These are phyloP conservation scores for Sugiyamaella marilandica DNA, from an alignment of 805 yeast species.

Conservation along the genomic window DNA sequence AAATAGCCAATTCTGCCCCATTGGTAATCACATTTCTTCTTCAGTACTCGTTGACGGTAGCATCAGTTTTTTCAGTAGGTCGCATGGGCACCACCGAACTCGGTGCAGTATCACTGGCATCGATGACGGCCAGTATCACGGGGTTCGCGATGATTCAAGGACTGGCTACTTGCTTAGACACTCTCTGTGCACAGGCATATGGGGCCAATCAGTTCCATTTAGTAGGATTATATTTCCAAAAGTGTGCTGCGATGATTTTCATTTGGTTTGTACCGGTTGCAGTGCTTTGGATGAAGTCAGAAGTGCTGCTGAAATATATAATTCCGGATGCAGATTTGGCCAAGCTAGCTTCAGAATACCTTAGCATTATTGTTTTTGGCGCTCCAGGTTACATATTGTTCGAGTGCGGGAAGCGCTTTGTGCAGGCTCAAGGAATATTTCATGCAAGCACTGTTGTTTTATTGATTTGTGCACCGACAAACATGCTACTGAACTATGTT, in stretches of 20 bases:
- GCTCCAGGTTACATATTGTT: conserved; percentile 75
- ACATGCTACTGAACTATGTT: conserved; percentile 59
- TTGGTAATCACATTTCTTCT: conserved; percentile 64
- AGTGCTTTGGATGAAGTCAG: conserved; percentile 59
- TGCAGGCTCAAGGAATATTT: conserved; percentile 84
- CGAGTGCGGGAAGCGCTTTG: conserved; percentile 74
- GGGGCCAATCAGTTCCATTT: conserved; percentile 66
- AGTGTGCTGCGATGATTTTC: conserved; percentile 61
- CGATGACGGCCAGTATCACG: conserved; percentile 79
- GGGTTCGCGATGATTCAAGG: conserved; percentile 75
- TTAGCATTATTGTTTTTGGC: conserved; percentile 58
- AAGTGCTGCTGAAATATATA: conserved; percentile 37
- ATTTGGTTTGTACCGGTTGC: conserved; percentile 46
- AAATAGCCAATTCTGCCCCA: conserved; percentile 41
- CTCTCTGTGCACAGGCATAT: conserved; percentile 79
- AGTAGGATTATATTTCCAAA: conserved; percentile 71
- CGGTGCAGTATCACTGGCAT: conserved; percentile 78
- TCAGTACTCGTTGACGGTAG: conserved; percentile 68
- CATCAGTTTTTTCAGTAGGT: conserved; percentile 76
- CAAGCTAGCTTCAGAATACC: conserved; percentile 49
- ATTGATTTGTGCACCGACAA: conserved; percentile 64
- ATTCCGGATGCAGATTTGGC: conserved; percentile 53
- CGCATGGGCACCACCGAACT: conserved; percentile 73
- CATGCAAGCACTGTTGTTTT: conserved; percentile 75
- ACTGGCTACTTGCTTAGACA: conserved; percentile 74